Evolutionary conservation across 805 yeast species (phyloP).

Genomic region (Sungouiella blattae): DNA sequence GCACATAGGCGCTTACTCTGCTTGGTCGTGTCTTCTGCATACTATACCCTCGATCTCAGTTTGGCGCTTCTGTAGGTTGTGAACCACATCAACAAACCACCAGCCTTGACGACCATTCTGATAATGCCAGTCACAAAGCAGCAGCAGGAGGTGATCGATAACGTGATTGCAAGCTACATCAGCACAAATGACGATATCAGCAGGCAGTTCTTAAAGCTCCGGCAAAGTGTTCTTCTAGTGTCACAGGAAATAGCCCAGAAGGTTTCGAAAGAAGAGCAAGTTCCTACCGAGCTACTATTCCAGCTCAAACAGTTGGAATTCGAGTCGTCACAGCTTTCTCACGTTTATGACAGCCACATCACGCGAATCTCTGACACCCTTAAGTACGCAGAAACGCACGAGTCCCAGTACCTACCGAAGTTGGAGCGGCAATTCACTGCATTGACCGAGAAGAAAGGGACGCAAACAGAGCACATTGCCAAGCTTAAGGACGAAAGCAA

Average conservation of each 20-base stretch:
- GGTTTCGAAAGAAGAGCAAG: slow-evolving; percentile 6
- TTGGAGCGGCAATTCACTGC: slow-evolving; percentile 20
- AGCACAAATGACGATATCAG: slow-evolving; percentile 31
- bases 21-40: too few relatives aligned
- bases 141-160: slow-evolving; percentile 34
- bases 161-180: slow-evolving; percentile 25
- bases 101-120: too few relatives aligned
- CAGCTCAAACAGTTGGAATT: slow-evolving; percentile 20
- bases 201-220: slow-evolving; percentile 27
- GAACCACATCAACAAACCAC: too few relatives aligned
- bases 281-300: slow-evolving; percentile 8
- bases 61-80: too few relatives aligned
- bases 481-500: slow-evolving; percentile 27
- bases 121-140: slow-evolving; percentile 29
- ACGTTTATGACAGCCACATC: slow-evolving; percentile 25
- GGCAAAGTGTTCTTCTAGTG: slow-evolving; percentile 29
- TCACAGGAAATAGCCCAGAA: slow-evolving; percentile 8
- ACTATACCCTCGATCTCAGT: too few relatives aligned
- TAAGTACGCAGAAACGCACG: slow-evolving; percentile 11
- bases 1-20: too few relatives aligned
- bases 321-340: slow-evolving; percentile 27
- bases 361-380: slow-evolving; percentile 18
- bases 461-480: slow-evolving; percentile 18
- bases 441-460: slow-evolving; percentile 14
- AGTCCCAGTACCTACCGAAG: slow-evolving; percentile 14